These are phyloP conservation scores for Emergomyces africanus DNA, from an alignment of 2,329 filamentous ascomycete genomes.

Conservation along the genomic window DNA sequence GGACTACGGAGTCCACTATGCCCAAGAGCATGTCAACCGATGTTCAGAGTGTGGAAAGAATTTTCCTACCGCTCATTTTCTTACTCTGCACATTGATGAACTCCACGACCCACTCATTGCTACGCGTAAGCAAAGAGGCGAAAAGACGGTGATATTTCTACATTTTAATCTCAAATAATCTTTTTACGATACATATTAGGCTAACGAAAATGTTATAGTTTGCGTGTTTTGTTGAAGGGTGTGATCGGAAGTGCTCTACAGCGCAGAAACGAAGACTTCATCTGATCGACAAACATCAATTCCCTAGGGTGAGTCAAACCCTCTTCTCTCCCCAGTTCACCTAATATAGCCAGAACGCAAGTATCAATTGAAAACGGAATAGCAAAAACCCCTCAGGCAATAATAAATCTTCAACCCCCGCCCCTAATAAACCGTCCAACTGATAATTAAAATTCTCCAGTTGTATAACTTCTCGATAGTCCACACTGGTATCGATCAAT, in stretches of 20 bases:
- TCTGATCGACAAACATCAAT: slow-evolving; percentile 88
- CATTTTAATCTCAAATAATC: background rate
- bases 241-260: slow-evolving; percentile 71
- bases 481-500: slow-evolving; percentile 77
- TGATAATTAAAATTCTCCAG: slow-evolving; percentile 14
- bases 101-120: slow-evolving; percentile 72
- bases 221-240: slow-evolving; percentile 79
- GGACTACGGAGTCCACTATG: slow-evolving; percentile 81
- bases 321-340: background rate
- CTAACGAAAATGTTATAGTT: slow-evolving; percentile 40
- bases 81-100: slow-evolving; percentile 78
- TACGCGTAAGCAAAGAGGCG: slow-evolving; percentile 61
- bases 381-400: background rate
- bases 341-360: background rate
- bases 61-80: slow-evolving; percentile 70
- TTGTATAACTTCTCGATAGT: slow-evolving; percentile 83
- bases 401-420: background rate
- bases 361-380: background rate
- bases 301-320: slow-evolving; percentile 46
- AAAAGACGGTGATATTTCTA: slow-evolving; percentile 55
- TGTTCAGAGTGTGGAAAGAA: slow-evolving; percentile 78
- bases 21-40: slow-evolving; percentile 65
- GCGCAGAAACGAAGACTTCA: slow-evolving; percentile 76
- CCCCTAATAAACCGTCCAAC: background rate
- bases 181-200: background rate